Percentiles rank a stretch among this genome's conserved stretches.
Evolutionary conservation across 768 basidiomycete species (phyloP).

Genomic region (Tremella yokohamensis): DNA sequence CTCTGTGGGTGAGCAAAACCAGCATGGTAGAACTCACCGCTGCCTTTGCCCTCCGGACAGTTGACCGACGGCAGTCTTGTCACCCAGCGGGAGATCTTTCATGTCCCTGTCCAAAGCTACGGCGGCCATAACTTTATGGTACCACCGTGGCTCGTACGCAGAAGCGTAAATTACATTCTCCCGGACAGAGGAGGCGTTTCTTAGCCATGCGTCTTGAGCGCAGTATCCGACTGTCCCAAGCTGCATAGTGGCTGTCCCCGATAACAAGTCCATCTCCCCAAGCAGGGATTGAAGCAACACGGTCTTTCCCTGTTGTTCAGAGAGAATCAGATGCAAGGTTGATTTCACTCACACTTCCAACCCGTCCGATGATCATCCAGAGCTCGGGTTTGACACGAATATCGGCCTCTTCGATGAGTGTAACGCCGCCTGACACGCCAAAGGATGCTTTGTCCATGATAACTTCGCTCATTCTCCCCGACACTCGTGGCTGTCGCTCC

Average conservation of each 20-base stretch:
- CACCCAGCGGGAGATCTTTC: constrained; percentile 5
- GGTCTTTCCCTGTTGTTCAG: constrained; percentile 19
- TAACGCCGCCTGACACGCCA: constrained; percentile 10
- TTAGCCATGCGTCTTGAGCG: constrained; percentile 24
- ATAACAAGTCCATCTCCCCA: constrained; percentile 17
- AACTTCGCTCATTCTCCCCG: not conserved
- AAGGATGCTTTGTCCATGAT: constrained; percentile 10
- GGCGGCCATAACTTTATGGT: constrained; percentile 15
- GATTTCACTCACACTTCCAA: constrained; percentile 20
- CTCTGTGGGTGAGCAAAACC: constrained; percentile 7
- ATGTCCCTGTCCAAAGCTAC: constrained; percentile 17
- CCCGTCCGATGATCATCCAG: constrained; percentile 24
- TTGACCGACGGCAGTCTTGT: constrained; percentile 6
- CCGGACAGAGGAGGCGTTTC: constrained; percentile 8
- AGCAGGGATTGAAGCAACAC: constrained; percentile 23
- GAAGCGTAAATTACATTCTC: constrained; percentile 20
- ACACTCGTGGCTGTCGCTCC: constrained; percentile 3
- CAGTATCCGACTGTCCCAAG: constrained; percentile 20
- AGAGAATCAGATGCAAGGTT: not conserved
- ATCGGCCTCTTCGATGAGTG: constrained; percentile 8
- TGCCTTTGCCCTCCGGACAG: constrained; percentile 27
- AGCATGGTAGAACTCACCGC: constrained; percentile 8
- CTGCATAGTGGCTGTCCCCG: constrained; percentile 6
- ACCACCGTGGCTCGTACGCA: constrained; percentile 17
- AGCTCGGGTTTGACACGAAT: constrained; percentile 5